Base-by-base conservation (phyloP, 331 rosid species). In the Spiraea crenata region DNA sequence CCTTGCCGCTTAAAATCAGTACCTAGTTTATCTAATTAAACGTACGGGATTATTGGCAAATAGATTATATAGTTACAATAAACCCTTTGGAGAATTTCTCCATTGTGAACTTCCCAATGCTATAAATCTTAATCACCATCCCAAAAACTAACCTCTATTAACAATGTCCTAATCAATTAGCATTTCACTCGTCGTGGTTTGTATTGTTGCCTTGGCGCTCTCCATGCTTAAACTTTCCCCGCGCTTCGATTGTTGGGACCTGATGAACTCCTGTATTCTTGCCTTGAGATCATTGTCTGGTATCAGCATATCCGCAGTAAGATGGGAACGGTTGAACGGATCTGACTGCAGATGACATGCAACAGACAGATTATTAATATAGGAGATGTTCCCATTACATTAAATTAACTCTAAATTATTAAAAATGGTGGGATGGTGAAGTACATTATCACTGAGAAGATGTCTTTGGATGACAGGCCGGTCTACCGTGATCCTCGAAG, bases 301-400 rank as follows among this genome's bases (percentile, higher is more conserved):
- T 69, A 95, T 89, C 72, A 95, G 84, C 99, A 91, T 86, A 65
- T 95, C 96, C 7, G 19, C 87, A 0, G 98, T 89, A 5, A 95
- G 96, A 74, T 95, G 98, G 58, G 98, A 95, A 7, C 99, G 99
- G 78, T 95, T 95, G 87, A 95, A 95, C 0, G 99, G 99, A 54
- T 95, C 99, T 1, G 87, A 76, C 99, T 95, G 92, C 87, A 84
- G 39, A 75, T 47, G 39, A 51, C 67, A 59, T 9, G 45, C n/a
- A 63, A 65, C 3, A 57, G 57, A 77, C 9, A 64, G 46, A 62
- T 77, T 72, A 77, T 74, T 56, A 67, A 40, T 50, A 39, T 17
- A 38, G 6, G 8, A 25, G 9, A 19, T 31, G 34, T 2, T 25
- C 31, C 31, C 15, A 9, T 47, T 17, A 20, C 31, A 9, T 15